Evolutionary conservation across 2,329 filamentous ascomycete genomes (phyloP), one percentile per base, ranked within the genome.

Genomic region (Penicillium sp.): DNA sequence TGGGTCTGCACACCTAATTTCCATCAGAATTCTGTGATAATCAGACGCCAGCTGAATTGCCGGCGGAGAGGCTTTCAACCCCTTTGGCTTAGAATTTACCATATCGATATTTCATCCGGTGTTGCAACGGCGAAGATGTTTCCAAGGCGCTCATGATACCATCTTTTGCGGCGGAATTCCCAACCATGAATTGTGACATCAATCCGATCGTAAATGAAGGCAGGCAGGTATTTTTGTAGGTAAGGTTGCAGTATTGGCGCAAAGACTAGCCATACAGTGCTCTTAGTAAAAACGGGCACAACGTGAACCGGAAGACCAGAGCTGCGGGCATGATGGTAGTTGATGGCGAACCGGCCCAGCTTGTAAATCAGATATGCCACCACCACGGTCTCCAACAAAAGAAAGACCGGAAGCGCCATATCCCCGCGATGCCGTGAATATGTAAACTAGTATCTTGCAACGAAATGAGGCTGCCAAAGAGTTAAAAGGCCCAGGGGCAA

Each of bases 81-180:
- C n/a, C n/a, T n/a, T n/a, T 36, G n/a, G 0, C 42, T 44, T 23
- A 56, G 11, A 24, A 42, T 47, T 48, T 33, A 49, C 58, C 51
- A 57, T 31, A 64, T 4, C n/a, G 44, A 16, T 26, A 55, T 61
- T 55, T 53, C 58, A 49, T 51, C 63, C 50, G 43, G 67, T 28
- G 62, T 71, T n/a, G 72, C 72, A 5, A 76, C 47, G 9, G 67
- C 54, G 54, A 73, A 73, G 3, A 61, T 57, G 8, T 62, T 61
- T 2, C 70, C 71, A 9, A 68, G 37, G 18, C 66, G 62, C 10
- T 67, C 59, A 56, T 70, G 65, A 4, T 68, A 44, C 26, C 43
- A 48, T 5, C 56, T 39, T 52, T 65, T 70, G 21, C 61, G 50
- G 19, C 59, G 64, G 50, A 72, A 72, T 42, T 75, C 71, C 67